Base-by-base conservation (phyloP, 2,329 filamentous ascomycete species). In the Exserohilum rostratum region DNA sequence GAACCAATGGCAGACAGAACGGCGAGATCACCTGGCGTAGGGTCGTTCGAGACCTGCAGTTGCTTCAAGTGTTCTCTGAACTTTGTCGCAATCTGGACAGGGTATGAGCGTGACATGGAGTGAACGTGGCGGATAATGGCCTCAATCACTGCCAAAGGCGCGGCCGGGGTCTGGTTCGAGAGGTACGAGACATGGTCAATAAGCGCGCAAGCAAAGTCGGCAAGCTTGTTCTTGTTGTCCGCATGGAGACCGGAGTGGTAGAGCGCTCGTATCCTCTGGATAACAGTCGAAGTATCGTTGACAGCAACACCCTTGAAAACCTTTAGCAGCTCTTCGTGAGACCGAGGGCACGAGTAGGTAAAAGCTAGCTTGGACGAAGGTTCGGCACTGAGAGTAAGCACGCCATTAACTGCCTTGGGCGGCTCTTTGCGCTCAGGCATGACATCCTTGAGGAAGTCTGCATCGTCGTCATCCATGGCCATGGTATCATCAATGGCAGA, bases 261-360 rank as follows among this genome's bases (percentile, higher is more conserved):
- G n/a, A 96, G 79, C 11, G 93, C 90, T 76, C 95, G 87, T 66
- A 99, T 95, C 57, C 93, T 86, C 74, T 96, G 93, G 20, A 99
- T 82, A 35, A 96, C 88, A 0, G 85, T 89, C 0, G 92, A 89
- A 1, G 93, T 77, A 66, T 91, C 87, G 10, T 86, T 78, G 13
- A 83, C 70, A 0, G 87, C 77, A 34, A 93, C 82, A 35, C 81
- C 78, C 46, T 85, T 80, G 42, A 89, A 83, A 2, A 90, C 81
- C 17, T 83, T 75, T 27, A 92, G 76, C 40, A 99, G 82, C 64
- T 96, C 89, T 10, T 85, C 81, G 61, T 93, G 90, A 29, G 84
- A 87, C 62, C 90, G 83, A 1, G 95, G 95, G 69, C 95, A 99
- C 10, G 87, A 82, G 68, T 96, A 97, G 6, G 91, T 96, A 71